A percentile compares a stretch with the other conserved stretches of the same genome.
Evolutionary conservation across 768 basidiomycete genomes (phyloP).

Genomic region (Leccinum broughii): DNA sequence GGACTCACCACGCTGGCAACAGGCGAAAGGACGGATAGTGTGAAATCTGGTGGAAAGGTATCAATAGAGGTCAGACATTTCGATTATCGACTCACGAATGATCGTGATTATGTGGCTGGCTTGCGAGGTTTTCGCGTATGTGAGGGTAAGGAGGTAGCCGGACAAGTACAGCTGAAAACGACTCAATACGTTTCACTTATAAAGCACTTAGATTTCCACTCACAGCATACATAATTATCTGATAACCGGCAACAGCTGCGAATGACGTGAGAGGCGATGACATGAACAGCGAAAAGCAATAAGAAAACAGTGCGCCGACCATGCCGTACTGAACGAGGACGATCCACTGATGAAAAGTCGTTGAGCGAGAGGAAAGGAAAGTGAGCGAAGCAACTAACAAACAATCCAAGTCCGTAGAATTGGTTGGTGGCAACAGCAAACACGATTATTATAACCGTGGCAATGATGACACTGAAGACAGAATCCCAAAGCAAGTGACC

Average conservation of each 20-base stretch:
- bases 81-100: constrained; percentile 42
- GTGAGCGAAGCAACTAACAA: constrained; percentile 42
- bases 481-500: constrained; percentile 78
- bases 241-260: constrained; percentile 69
- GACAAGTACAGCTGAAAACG: constrained; percentile 56
- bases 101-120: constrained; percentile 56
- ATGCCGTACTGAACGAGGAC: constrained; percentile 70
- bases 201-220: constrained; percentile 27
- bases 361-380: constrained; percentile 4
- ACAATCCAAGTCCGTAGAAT: constrained; percentile 67
- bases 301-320: constrained; percentile 66
- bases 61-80: neutral
- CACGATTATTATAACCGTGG: constrained; percentile 64
- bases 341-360: constrained; percentile 53
- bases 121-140: constrained; percentile 64
- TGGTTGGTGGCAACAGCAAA: constrained; percentile 58
- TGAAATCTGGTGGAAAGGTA: constrained; percentile 47
- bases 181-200: neutral
- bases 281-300: constrained; percentile 60
- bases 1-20: constrained; percentile 64
- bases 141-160: constrained; percentile 69
- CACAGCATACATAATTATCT: constrained; percentile 71
- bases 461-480: constrained; percentile 54
- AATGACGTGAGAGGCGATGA: constrained; percentile 72
- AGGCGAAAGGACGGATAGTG: constrained; percentile 65